Base-by-base conservation (phyloP, 805 yeast species). In the Wickerhamiella bombiphila region DNA sequence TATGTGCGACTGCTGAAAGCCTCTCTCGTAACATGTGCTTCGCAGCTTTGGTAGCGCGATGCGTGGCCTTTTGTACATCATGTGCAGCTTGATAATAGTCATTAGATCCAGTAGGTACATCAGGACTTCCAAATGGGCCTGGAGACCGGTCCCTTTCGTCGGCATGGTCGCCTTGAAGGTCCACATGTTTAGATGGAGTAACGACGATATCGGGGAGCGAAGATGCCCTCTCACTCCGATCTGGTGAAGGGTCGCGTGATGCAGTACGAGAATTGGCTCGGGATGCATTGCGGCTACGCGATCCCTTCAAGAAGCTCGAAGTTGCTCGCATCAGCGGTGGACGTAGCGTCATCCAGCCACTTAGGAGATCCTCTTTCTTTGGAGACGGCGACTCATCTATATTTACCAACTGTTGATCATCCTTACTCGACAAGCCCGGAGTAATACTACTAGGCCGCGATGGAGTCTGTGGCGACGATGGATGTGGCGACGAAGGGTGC, bases 1-100 rank as follows among this genome's bases (percentile, higher is more conserved):
- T 42, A 33, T 47, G 51, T n/a, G 45, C 16, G 2, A 47, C 36
- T 4, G 50, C 46, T 3, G 46, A 45, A 32, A 47, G 42, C 16
- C 51, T 34, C 29, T 46, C 50, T 3, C 50, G 42, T 30, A 47
- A 30, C 21, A 37, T 34, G 5, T 33, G 37, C 32, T 36, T 37
- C 32, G 26, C 26, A 9, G 26, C 26, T 13, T 24, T 24, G 11
- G 26, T 24, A 24, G 26, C 9, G 13, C 9, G 9, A 24, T 24
- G 26, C 13, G 26, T 13, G 26, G 26, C 13, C 11, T 24, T 9
- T 9, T 13, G 26, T 24, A 13, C 26, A 24, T 24, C 26, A 13
- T 24, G 9, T 13, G 13, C 26, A 9, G 11, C 26, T 13, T 9
- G 13, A 24, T 24, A 9, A 9, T 9, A 9, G 9, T 24, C 26